Evolutionary conservation across 2,329 filamentous ascomycete genomes (phyloP).

Genomic region (Ceratocystiopsis sp.): DNA sequence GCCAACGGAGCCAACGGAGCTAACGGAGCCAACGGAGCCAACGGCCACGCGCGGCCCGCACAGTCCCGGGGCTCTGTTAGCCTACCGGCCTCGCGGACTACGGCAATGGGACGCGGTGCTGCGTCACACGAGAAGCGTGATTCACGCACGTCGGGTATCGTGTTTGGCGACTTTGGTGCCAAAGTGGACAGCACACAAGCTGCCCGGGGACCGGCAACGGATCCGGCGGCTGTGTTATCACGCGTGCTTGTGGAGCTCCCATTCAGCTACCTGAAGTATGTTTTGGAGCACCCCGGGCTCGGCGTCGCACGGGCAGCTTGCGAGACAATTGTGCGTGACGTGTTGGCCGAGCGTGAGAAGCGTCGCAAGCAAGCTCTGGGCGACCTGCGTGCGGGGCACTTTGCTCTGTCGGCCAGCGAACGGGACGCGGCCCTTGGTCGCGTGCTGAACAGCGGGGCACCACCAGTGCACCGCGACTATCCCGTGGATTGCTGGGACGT

Average conservation of each 20-base stretch:
- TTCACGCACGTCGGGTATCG: slow-evolving; percentile 26
- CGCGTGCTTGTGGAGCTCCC: slow-evolving; percentile 54
- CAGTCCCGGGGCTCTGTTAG: slow-evolving; percentile 6
- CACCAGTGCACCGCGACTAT: slow-evolving; percentile 2
- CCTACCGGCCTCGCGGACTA: slow-evolving; percentile 1
- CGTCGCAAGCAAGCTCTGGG: slow-evolving; percentile 31
- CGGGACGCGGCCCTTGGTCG: slow-evolving; percentile 5
- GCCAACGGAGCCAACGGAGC: background rate
- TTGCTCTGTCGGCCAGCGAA: background rate
- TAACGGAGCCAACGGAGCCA: background rate
- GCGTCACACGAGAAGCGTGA: too few species aligned
- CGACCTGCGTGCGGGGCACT: slow-evolving; percentile 1
- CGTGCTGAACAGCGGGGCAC: slow-evolving; percentile 1
- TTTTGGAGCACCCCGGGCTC: slow-evolving; percentile 44
- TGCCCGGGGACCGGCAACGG: too few species aligned
- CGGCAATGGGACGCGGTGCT: too few species aligned
- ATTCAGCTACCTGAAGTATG: slow-evolving; percentile 45
- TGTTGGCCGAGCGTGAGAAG: slow-evolving; percentile 40
- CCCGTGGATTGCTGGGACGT: slow-evolving; percentile 9
- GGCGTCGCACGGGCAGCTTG: slow-evolving; percentile 19
- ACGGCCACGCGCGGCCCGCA: slow-evolving; percentile 7
- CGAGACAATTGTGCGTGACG: slow-evolving; percentile 14
- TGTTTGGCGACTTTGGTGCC: slow-evolving; percentile 48
- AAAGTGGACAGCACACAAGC: background rate
- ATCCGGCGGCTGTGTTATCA: slow-evolving; percentile 27